Percentiles rank a stretch among this genome's conserved stretches.
These are phyloP conservation scores for Spiraea crenata DNA, from an alignment of 331 rosid species.

Conservation along the genomic window DNA sequence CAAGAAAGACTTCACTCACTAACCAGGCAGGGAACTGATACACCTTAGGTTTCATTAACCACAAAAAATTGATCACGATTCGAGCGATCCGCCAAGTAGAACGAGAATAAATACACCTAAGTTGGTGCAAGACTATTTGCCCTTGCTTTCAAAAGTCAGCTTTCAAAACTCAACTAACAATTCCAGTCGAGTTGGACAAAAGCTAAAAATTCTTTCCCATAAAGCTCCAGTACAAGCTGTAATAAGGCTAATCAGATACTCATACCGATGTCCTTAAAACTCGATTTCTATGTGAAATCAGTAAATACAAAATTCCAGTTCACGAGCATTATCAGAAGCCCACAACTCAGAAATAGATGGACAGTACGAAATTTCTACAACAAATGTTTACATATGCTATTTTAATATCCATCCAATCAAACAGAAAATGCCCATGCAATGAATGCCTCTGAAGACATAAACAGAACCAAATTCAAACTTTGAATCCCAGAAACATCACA, in stretches of 20 bases:
- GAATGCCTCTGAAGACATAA: slow-evolving; percentile 9
- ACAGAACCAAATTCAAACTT: too few relatives aligned
- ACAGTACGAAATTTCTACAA: background rate
- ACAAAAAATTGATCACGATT: background rate
- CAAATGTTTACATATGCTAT: too few relatives aligned
- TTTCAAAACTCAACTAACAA: too few relatives aligned
- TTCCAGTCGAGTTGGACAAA: too few relatives aligned
- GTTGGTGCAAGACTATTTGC: background rate
- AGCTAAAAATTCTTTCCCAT: too few relatives aligned
- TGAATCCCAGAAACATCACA: too few relatives aligned
- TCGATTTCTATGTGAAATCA: background rate
- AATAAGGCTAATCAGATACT: background rate
- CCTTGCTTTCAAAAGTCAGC: background rate
- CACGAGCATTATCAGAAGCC: background rate
- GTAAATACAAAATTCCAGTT: background rate
- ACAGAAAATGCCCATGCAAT: background rate
- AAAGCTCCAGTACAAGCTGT: background rate
- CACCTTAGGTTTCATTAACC: background rate
- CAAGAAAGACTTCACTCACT: background rate
- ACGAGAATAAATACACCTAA: background rate
- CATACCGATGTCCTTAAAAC: too few relatives aligned
- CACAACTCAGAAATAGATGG: too few relatives aligned
- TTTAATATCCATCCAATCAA: background rate
- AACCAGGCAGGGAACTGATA: background rate
- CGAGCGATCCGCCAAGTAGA: background rate